A percentile compares a stretch with the other conserved stretches of the same genome.
Evolutionary conservation across 1,284 basidiomycete species (phyloP).

Genomic region (Singerocomus inundabilis): DNA sequence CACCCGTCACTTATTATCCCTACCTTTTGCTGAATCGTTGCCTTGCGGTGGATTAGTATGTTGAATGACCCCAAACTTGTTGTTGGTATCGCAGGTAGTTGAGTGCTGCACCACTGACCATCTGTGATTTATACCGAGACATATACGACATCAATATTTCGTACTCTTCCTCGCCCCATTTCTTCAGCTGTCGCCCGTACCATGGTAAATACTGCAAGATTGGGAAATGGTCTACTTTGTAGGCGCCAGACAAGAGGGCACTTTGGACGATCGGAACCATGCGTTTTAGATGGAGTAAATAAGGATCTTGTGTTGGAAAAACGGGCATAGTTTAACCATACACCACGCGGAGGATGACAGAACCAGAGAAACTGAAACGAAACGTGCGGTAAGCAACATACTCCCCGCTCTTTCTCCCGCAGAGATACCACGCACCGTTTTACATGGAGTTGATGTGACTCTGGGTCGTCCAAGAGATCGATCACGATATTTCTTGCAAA

Average conservation of each 20-base stretch:
- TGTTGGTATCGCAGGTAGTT: constrained; percentile 89
- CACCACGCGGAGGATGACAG: constrained; percentile 61
- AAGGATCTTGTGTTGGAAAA: constrained; percentile 50
- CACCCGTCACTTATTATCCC: neutral
- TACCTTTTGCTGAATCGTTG: neutral
- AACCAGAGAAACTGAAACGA: constrained; percentile 54
- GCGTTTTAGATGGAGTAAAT: constrained; percentile 31
- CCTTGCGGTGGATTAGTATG: constrained; percentile 36
- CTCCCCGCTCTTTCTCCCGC: too few relatives aligned
- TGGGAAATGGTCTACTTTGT: constrained; percentile 58
- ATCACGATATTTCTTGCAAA: too few relatives aligned
- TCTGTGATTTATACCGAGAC: constrained; percentile 15
- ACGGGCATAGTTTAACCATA: constrained; percentile 57
- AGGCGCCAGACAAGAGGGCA: constrained; percentile 55
- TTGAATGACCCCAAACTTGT: constrained; percentile 71
- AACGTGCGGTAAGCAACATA: neutral
- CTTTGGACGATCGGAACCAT: constrained; percentile 41
- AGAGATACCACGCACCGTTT: neutral
- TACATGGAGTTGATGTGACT: too few relatives aligned
- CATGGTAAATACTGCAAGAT: constrained; percentile 56
- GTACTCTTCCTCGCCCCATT: constrained; percentile 56
- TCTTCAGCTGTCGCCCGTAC: constrained; percentile 52
- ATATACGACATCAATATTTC: constrained; percentile 19
- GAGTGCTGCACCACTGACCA: constrained; percentile 46
- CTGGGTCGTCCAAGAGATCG: too few relatives aligned